A percentile compares a stretch with the other conserved stretches of the same genome.
phyloP scores from a whole-genome alignment of 805 yeast species.

The Lipomyces yamadae region DNA sequence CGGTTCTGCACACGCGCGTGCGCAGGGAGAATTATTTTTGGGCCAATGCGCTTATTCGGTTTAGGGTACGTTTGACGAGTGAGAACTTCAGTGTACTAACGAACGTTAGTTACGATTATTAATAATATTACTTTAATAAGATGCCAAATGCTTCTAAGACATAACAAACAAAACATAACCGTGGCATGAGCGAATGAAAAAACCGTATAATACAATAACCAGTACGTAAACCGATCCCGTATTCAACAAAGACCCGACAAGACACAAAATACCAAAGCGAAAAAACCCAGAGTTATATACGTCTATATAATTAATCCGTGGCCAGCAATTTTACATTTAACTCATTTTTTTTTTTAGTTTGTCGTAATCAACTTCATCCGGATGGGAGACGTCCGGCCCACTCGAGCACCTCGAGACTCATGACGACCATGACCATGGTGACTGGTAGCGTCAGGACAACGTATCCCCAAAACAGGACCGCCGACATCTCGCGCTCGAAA shows the following conservation, averaged over 20 bases:
- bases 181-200: neutral
- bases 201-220: neutral
- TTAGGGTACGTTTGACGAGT: too few relatives aligned
- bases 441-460: conserved; percentile 64
- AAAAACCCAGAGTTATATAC: neutral
- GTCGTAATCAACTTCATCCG: neutral
- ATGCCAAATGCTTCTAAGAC: neutral
- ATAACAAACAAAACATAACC: neutral
- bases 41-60: too few relatives aligned
- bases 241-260: conserved; percentile 1
- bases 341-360: too few relatives aligned
- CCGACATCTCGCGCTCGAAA: conserved; percentile 67
- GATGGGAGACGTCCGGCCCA: conserved; percentile 49
- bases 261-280: neutral
- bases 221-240: neutral
- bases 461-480: conserved; percentile 70
- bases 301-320: neutral
- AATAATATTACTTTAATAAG: neutral
- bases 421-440: conserved; percentile 60
- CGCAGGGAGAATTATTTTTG: too few relatives aligned
- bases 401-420: conserved; percentile 58
- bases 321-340: neutral
- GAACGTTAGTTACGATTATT: too few relatives aligned
- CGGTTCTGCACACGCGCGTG: too few relatives aligned
- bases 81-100: too few relatives aligned